Percentiles rank a stretch among this genome's conserved stretches.
Evolutionary conservation across 1,284 basidiomycete genomes (phyloP).

Genomic region (Trametes hirsuta): DNA sequence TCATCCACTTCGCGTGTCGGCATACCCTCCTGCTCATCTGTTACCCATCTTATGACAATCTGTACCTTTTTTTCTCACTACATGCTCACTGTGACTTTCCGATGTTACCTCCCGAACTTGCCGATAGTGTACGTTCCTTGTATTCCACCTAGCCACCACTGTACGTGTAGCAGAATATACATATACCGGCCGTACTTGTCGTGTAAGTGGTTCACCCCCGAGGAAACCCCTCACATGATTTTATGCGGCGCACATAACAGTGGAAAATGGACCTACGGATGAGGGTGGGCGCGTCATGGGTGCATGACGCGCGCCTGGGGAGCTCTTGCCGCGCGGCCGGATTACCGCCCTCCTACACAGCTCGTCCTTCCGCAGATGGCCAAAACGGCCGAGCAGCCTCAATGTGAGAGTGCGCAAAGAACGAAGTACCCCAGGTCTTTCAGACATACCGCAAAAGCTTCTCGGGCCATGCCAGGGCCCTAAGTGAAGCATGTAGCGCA

Average conservation of each 20-base stretch:
- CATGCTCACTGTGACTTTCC: neutral
- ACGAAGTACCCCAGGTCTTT: no score
- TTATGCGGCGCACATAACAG: no score
- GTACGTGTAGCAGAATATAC: slow-evolving; percentile 11
- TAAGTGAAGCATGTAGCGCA: slow-evolving; percentile 2
- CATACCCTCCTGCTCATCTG: neutral
- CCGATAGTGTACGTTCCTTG: slow-evolving; percentile 11
- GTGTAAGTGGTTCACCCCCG: no score
- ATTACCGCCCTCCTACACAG: slow-evolving; percentile 2
- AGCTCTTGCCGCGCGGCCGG: slow-evolving; percentile 1
- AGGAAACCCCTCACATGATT: no score
- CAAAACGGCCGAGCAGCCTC: no score
- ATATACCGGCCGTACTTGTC: neutral
- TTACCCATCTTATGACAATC: neutral
- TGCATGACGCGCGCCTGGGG: neutral
- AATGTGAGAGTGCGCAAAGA: no score
- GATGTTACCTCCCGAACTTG: slow-evolving; percentile 3
- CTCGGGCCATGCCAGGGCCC: neutral
- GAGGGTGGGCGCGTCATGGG: slow-evolving; percentile 2
- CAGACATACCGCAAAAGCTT: neutral
- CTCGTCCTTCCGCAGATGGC: neutral
- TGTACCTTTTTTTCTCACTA: neutral
- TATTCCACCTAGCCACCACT: neutral
- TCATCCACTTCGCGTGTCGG: neutral
- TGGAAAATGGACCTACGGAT: no score